Conservation (phyloP, 441 rosid genomes). For the Lepidium campestre region DNA sequence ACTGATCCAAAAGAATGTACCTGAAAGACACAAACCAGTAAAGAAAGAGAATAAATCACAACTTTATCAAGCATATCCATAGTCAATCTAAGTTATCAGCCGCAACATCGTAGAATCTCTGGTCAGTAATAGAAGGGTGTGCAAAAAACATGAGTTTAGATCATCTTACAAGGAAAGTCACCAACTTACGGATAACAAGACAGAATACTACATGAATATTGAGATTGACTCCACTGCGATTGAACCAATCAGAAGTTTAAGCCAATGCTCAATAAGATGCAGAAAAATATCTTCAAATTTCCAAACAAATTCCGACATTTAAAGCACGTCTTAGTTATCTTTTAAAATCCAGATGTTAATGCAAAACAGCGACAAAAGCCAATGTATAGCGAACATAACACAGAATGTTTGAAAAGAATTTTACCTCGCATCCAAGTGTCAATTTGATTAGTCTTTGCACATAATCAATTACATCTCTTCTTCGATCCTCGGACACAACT, state of each 20-base stretch:
- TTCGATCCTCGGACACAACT: conserved; percentile 58
- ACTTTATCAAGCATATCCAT: neutral
- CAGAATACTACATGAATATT: neutral
- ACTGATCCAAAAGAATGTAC: conserved; percentile 88
- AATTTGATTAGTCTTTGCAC: conserved; percentile 54
- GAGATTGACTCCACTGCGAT: neutral
- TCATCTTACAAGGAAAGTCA: neutral
- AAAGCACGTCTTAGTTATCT: neutral
- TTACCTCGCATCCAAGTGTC: conserved; percentile 53
- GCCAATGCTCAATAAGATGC: neutral
- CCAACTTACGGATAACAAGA: neutral
- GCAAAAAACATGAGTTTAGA: neutral
- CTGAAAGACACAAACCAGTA: conserved; percentile 32
- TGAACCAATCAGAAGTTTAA: neutral
- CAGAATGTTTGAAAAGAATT: neutral
- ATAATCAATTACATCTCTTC: conserved; percentile 68
- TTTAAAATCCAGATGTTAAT: neutral
- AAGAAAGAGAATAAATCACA: neutral
- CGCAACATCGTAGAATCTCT: neutral
- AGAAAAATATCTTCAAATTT: neutral
- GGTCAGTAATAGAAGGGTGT: neutral
- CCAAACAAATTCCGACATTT: neutral
- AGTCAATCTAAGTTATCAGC: neutral
- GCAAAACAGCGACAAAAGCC: neutral
- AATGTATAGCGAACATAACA: neutral